Conservation (phyloP, 2,329 filamentous ascomycete species). For the Cordyceps cateniannulata region DNA sequence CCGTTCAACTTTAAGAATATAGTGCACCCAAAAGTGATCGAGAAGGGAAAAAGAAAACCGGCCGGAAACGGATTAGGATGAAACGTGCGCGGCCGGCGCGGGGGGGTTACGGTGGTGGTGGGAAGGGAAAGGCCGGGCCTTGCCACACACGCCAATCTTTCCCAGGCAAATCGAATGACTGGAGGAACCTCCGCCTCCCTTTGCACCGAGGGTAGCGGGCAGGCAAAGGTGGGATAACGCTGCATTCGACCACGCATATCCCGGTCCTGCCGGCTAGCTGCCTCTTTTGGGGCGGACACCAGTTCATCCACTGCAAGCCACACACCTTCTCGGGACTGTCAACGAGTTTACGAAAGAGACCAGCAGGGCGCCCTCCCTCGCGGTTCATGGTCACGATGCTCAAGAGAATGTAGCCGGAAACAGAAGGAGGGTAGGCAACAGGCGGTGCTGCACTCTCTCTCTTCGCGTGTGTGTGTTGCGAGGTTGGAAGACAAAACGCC, state of each 20-base stretch:
- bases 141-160: neutral
- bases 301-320: conserved; percentile 1
- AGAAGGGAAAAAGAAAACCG: neutral
- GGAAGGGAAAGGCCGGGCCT: neutral
- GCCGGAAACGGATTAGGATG: conserved; percentile 2
- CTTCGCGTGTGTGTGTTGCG: too few relatives aligned
- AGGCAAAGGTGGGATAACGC: neutral
- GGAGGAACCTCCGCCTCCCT: neutral
- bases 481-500: neutral
- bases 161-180: neutral
- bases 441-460: neutral
- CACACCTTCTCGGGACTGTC: neutral
- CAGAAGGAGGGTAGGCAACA: neutral
- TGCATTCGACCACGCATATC: neutral
- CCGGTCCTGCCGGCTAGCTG: conserved; percentile 3
- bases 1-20: neutral
- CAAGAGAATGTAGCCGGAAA: neutral
- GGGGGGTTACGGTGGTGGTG: neutral
- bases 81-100: neutral
- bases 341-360: neutral
- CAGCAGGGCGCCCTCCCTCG: neutral
- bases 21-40: neutral
- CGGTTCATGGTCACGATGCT: conserved; percentile 1
- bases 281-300: neutral
- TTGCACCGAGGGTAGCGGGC: neutral